Conservation (phyloP, 306 rosid species). For the Ochetophila trinervis region DNA sequence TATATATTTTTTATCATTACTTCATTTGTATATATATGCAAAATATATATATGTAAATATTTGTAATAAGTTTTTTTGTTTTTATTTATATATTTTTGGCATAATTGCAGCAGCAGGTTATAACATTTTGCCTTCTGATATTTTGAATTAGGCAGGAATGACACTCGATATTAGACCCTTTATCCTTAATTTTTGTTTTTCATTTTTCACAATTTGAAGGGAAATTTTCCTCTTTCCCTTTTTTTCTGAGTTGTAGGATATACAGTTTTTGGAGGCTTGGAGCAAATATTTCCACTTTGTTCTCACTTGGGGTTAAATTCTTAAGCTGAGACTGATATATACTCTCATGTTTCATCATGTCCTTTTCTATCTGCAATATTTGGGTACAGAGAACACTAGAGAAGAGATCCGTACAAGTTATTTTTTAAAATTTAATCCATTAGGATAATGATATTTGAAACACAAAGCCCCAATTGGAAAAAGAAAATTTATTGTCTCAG, state of each 20-base stretch:
- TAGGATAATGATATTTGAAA: background rate
- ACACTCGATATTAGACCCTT: too few relatives aligned
- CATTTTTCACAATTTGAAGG: too few relatives aligned
- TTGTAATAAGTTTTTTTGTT: too few relatives aligned
- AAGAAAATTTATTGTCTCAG: background rate
- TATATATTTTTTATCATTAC: too few relatives aligned
- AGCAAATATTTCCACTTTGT: background rate
- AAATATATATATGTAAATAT: too few relatives aligned
- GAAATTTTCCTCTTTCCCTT: background rate
- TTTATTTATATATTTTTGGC: too few relatives aligned
- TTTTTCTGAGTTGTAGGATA: background rate
- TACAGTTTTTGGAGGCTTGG: background rate
- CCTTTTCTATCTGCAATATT: background rate
- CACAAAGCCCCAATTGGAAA: background rate
- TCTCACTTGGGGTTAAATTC: background rate
- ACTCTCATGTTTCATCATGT: constrained; percentile 16
- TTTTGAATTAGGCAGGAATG: too few relatives aligned
- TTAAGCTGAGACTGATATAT: constrained; percentile 5
- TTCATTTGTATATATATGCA: too few relatives aligned
- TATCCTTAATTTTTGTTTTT: too few relatives aligned
- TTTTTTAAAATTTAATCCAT: background rate
- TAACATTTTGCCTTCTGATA: too few relatives aligned
- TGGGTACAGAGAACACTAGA: constrained; percentile 24
- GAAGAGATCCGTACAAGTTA: constrained; percentile 88
- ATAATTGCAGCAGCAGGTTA: too few relatives aligned